Evolutionary conservation across 2,329 filamentous ascomycete species (phyloP).

Genomic region (Pseudocercospora musae): DNA sequence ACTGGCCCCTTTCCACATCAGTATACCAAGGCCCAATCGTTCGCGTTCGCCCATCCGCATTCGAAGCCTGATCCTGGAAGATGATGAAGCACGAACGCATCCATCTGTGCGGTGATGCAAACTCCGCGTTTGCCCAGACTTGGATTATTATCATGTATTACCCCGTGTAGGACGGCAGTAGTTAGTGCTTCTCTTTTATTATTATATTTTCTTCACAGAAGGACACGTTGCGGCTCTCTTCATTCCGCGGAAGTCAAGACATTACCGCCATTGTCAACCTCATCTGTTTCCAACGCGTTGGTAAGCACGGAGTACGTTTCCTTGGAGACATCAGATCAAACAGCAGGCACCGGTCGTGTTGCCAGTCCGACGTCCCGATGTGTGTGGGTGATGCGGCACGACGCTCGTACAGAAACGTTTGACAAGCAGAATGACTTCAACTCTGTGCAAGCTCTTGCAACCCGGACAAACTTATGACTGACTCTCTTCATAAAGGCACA

Average conservation of each 20-base stretch:
- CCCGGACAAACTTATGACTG: background rate
- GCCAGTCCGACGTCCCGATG: background rate
- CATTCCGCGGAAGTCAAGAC: background rate
- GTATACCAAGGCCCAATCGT: background rate
- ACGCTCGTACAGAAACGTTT: background rate
- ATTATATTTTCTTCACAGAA: too few species aligned
- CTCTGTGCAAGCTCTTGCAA: background rate
- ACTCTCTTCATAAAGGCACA: background rate
- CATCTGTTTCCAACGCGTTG: background rate
- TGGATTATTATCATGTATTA: background rate
- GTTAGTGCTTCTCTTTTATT: background rate
- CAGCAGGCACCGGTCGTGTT: background rate
- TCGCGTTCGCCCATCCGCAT: background rate
- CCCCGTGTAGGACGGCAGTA: background rate
- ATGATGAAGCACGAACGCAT: background rate
- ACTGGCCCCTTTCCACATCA: background rate
- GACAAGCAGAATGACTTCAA: background rate
- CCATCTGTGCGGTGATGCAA: background rate
- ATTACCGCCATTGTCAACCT: background rate
- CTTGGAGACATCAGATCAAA: background rate
- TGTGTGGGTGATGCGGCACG: background rate
- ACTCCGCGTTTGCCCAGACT: background rate
- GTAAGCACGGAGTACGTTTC: slow-evolving; percentile 1
- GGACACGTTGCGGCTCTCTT: background rate
- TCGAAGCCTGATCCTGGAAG: background rate